Conservation (phyloP, 148 eudicot genomes). For the Pouteria glomerata region DNA sequence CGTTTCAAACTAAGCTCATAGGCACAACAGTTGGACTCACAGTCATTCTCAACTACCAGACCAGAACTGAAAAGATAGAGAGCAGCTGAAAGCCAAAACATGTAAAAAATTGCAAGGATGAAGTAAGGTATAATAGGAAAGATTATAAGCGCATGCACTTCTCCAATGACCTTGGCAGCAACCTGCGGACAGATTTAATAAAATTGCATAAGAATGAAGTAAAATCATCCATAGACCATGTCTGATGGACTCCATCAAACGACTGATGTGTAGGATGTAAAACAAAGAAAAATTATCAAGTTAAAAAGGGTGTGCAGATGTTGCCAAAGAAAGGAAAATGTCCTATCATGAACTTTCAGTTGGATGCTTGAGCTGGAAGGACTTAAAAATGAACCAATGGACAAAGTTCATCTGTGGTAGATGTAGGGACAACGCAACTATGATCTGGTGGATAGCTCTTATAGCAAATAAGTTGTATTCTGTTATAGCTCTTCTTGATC, state of each 20-base stretch:
- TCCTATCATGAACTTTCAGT: background rate
- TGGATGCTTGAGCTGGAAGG: background rate
- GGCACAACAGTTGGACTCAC: conserved; percentile 79
- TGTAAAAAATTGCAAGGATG: conserved; percentile 73
- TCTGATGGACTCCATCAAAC: background rate
- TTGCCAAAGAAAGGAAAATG: conserved; percentile 2
- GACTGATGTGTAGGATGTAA: background rate
- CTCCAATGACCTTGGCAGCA: conserved; percentile 98
- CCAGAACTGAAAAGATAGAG: conserved; percentile 89
- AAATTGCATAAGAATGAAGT: conserved; percentile 14
- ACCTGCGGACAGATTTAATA: conserved; percentile 41
- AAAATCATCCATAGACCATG: background rate
- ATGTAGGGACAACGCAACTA: background rate
- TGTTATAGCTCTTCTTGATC: too few relatives aligned
- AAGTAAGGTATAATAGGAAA: conserved; percentile 80
- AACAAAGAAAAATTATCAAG: conserved; percentile 1
- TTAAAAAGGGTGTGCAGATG: background rate
- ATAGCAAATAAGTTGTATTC: too few relatives aligned
- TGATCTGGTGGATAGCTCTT: background rate
- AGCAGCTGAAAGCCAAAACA: conserved; percentile 92
- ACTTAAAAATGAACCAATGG: background rate
- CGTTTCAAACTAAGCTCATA: conserved; percentile 67
- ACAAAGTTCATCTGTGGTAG: background rate
- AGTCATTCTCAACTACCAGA: conserved; percentile 62
- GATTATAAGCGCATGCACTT: conserved; percentile 86